A percentile compares a stretch with the other conserved stretches of the same genome.
Evolutionary conservation across 768 basidiomycete genomes (phyloP).

Genomic region (Suillus paluster): DNA sequence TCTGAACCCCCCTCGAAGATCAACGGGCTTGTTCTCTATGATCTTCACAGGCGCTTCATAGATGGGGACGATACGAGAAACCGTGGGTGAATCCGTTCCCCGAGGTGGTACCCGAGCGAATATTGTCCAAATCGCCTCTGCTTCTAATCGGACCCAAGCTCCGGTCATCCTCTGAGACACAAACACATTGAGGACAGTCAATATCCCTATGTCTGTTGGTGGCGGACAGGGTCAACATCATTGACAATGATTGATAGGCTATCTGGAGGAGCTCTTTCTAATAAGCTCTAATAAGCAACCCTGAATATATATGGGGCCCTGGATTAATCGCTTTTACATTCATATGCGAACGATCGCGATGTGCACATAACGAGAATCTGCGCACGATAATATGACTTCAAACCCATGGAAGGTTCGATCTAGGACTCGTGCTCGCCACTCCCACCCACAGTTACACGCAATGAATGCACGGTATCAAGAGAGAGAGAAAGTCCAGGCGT

Average conservation of each 20-base stretch:
- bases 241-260: background rate
- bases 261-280: background rate
- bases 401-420: slow-evolving; percentile 3
- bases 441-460: slow-evolving; percentile 2
- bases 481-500: slow-evolving; percentile 6
- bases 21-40: background rate
- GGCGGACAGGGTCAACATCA: background rate
- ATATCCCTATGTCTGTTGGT: background rate
- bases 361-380: slow-evolving; percentile 18
- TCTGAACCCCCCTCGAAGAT: background rate
- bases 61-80: slow-evolving; percentile 25
- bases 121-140: slow-evolving; percentile 30
- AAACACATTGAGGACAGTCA: background rate
- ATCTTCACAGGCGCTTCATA: slow-evolving; percentile 24
- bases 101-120: slow-evolving; percentile 24
- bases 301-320: background rate
- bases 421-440: background rate
- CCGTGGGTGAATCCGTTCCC: slow-evolving; percentile 25
- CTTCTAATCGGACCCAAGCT: slow-evolving; percentile 30
- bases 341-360: slow-evolving; percentile 8
- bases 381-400: background rate
- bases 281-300: background rate
- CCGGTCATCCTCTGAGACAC: background rate
- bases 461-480: slow-evolving; percentile 22
- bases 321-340: background rate